Percentiles rank a stretch among this genome's conserved stretches.
Conservation (phyloP, 805 yeast genomes). For the Yamadazyma ubonensis region DNA sequence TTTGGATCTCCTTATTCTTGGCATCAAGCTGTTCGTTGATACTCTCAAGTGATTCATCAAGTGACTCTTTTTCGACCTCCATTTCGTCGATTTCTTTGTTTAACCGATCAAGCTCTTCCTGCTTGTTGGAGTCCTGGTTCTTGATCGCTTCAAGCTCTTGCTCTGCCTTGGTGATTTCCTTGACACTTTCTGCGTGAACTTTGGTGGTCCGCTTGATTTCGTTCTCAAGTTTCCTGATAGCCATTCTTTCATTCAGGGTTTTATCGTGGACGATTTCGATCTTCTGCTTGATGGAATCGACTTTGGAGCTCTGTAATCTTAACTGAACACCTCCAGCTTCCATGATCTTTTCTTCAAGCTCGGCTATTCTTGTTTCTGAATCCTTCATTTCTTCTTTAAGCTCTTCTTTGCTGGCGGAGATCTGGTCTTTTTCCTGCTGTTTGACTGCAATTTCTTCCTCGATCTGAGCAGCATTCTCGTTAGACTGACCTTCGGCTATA, state of each 20-base stretch:
- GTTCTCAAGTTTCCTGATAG: conserved; percentile 59
- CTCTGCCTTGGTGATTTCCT: conserved; percentile 40
- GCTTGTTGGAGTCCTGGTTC: conserved; percentile 20
- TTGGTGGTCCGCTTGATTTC: conserved; percentile 58
- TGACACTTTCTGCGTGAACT: conserved; percentile 43
- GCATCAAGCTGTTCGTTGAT: conserved; percentile 29
- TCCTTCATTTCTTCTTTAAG: conserved; percentile 56
- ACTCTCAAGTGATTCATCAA: conserved; percentile 39
- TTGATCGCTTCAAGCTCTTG: conserved; percentile 23
- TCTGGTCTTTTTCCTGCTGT: conserved; percentile 14
- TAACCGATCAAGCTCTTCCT: conserved; percentile 33
- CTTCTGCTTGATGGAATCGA: conserved; percentile 68
- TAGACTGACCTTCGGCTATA: conserved; percentile 36
- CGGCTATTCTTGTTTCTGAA: conserved; percentile 54
- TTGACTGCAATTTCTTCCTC: conserved; percentile 37
- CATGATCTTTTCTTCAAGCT: conserved; percentile 74
- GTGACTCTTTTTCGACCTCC: conserved; percentile 38
- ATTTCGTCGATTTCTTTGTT: conserved; percentile 29
- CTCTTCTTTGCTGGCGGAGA: conserved; percentile 19
- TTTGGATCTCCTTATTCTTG: conserved; percentile 49
- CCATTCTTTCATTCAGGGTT: conserved; percentile 54
- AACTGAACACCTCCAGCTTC: conserved; percentile 88
- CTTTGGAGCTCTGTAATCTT: conserved; percentile 76
- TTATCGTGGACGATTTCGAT: conserved; percentile 59
- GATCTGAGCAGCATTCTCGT: conserved; percentile 27